Conservation (phyloP, 2,329 filamentous ascomycete genomes). For the Camillea tinctor region DNA sequence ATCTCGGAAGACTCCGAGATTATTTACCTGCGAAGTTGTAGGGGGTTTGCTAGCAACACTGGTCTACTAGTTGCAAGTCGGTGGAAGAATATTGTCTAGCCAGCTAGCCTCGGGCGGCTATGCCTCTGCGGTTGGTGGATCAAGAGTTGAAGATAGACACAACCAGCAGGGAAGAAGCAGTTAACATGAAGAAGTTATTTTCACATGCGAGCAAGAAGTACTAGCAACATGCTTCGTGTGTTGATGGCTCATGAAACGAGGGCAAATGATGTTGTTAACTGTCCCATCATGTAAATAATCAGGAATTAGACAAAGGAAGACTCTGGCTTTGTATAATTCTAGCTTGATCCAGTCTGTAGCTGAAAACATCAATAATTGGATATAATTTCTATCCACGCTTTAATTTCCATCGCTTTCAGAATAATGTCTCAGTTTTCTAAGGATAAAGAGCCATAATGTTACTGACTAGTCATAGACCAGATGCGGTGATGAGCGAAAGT, state of each 20-base stretch:
- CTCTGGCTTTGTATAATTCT: constrained; percentile 14
- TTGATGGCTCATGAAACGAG: neutral
- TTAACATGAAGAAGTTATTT: neutral
- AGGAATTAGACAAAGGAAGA: constrained; percentile 15
- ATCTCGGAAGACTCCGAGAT: neutral
- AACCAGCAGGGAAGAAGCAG: neutral
- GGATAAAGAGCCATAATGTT: constrained; percentile 13
- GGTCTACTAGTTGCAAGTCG: neutral
- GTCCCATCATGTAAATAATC: constrained; percentile 16
- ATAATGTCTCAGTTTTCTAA: constrained; percentile 3
- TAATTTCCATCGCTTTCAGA: constrained; percentile 10
- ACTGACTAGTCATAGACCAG: constrained; percentile 3
- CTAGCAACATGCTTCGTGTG: neutral
- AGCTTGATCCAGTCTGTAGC: neutral
- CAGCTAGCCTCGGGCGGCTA: neutral
- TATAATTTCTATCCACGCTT: neutral
- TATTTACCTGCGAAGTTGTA: neutral
- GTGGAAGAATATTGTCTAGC: neutral
- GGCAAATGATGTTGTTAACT: neutral
- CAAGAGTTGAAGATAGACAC: neutral
- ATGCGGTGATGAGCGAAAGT: constrained; percentile 9
- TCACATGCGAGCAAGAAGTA: neutral
- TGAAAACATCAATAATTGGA: constrained; percentile 15
- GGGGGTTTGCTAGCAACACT: neutral
- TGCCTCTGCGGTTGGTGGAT: neutral